Base-by-base conservation (phyloP, 148 eudicot genomes). In the Bassia scoparia region DNA sequence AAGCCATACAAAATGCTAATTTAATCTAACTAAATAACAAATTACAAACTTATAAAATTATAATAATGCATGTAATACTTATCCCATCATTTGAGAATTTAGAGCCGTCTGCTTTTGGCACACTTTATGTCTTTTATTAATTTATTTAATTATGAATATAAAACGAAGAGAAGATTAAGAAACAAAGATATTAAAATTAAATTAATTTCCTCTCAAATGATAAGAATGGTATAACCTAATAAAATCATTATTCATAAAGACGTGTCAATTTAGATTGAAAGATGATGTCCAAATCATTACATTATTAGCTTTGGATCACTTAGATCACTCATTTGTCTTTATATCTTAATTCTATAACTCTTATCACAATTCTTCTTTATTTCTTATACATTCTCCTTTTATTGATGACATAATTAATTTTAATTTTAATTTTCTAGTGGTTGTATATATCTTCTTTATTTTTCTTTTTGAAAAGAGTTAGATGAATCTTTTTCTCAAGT, bases 91-190 rank as follows among this genome's bases (percentile, higher is more conserved):
- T 16, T 44, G 24, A 29, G 5, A 16, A 48, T 17, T 68, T 23
- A 59, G 20, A 59, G 74, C 67, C 55, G 74, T 59, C 55, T 54
- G 41, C 74, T 59, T 71, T 59, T 20, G 20, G 11, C n/a, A 34
- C 67, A 63, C 71, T 48, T 68, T 68, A 46, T 1, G 35, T 31
- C 31, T 17, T 67, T 66, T 43, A 3, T 41, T 35, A 15, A 49
- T 11, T 9, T n/a, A n/a, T n/a, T n/a, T n/a, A n/a, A n/a, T n/a
- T n/a, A n/a, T n/a, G n/a, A n/a, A n/a, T n/a, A n/a, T n/a, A n/a
- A n/a, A n/a, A n/a, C n/a, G n/a, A n/a, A n/a, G n/a, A n/a, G n/a
- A n/a, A n/a, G n/a, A n/a, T n/a, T n/a, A n/a, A n/a, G n/a, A n/a
- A n/a, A n/a, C n/a, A n/a, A n/a, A n/a, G n/a, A n/a, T n/a, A n/a